Evolutionary conservation across 305 asterid genomes (phyloP), one percentile per base, ranked within the genome.

Genomic region (Fraxinus angustifolia): DNA sequence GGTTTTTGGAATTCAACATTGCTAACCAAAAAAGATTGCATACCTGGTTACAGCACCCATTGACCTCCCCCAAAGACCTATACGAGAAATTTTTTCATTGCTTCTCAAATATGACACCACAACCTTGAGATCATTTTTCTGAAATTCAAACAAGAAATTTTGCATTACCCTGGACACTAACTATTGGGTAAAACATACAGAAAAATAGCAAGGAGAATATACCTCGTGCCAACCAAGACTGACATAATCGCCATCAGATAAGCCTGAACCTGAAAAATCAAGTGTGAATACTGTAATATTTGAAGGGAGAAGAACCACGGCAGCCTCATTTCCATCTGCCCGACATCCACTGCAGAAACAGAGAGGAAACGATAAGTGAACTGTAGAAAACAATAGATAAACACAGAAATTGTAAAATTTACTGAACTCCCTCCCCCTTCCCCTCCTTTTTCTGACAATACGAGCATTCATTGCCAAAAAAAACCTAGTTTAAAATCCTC

Each of bases 191-290:
- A 81, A 78, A 17, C 28, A 73, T 42, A 62, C 8, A 40, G 76
- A 74, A 76, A 21, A 80, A 78, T 75, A 84, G 77, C 60, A 73
- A 83, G 71, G 81, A 82, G 79, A 82, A 53, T 80, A 65, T 86
- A 93, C 99, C 98, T 95, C 99, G 68, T 95, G 99, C 94, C 97
- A 93, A 86, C 99, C 99, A 85, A 95, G 97, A 89, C 98, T 95
- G 85, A 95, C 99, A 78, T 92, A 93, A 77, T 92, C 94, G 45
- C 99, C 99, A 80, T 90, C 98, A 38, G 99, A 95, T 80, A 95
- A 90, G 84, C 99, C 99, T 70, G 99, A 95, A 75, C 99, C 99
- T 19, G 99, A 95, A 83, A 95, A 95, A 87, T 95, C 99, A 81
- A 95, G 96, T 56, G 98, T 86, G 85, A 95, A 94, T 80, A 95